Evolutionary conservation across 495 filamentous ascomycete species (phyloP).

Genomic region (Aspergillus indologenus): DNA sequence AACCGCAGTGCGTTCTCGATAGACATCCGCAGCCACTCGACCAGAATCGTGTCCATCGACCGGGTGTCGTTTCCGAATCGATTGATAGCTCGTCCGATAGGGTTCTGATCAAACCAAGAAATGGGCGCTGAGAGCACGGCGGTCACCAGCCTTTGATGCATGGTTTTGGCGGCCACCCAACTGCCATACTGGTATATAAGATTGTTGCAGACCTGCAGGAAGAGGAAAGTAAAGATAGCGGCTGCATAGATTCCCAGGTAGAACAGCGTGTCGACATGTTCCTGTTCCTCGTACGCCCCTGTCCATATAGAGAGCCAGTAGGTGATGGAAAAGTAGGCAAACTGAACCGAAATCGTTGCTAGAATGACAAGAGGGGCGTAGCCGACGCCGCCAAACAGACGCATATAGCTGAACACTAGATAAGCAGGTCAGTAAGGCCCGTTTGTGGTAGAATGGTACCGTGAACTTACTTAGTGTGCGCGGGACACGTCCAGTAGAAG

Average conservation of each 20-base stretch:
- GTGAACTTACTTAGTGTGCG: conserved; percentile 27
- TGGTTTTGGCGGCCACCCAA: conserved; percentile 46
- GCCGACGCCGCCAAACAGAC: conserved; percentile 19
- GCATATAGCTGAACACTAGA: conserved; percentile 22
- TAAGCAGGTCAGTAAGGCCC: conserved; percentile 2
- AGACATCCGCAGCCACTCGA: conserved; percentile 37
- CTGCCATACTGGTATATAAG: conserved; percentile 27
- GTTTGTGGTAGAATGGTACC: too few species aligned
- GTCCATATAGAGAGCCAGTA: conserved; percentile 31
- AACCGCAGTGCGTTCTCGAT: conserved; percentile 39
- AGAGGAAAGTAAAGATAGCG: conserved; percentile 19
- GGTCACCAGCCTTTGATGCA: conserved; percentile 66
- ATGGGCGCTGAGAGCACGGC: conserved; percentile 74
- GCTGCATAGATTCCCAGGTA: conserved; percentile 25
- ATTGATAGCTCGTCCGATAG: conserved; percentile 86
- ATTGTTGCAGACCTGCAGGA: conserved; percentile 23
- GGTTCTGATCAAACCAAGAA: conserved; percentile 88
- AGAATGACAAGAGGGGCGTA: conserved; percentile 21
- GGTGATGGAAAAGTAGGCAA: conserved; percentile 26
- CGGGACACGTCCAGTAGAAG: conserved; percentile 25
- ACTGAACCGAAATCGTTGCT: conserved; percentile 21
- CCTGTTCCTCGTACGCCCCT: conserved; percentile 20
- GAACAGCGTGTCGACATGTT: conserved; percentile 17
- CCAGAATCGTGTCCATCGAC: conserved; percentile 63
- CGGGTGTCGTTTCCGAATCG: conserved; percentile 60